Conservation (phyloP, 306 rosid species). For the Prunus dulcis region DNA sequence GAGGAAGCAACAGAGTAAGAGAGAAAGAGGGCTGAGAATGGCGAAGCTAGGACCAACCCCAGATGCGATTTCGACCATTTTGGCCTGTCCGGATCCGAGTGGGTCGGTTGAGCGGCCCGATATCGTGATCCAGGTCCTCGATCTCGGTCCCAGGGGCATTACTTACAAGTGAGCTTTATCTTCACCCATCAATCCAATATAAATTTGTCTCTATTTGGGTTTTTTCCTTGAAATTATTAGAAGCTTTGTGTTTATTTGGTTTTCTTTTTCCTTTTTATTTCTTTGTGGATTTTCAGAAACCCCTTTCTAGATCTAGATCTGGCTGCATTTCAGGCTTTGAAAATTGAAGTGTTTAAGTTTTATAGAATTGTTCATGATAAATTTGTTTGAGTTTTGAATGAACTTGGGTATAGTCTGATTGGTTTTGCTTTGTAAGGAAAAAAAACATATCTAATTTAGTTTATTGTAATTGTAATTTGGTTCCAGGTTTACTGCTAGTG, state of each 20-base stretch:
- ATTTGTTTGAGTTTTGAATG: too few relatives aligned
- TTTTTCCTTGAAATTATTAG: not conserved
- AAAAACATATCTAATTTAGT: not conserved
- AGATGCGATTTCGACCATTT: conserved; percentile 51
- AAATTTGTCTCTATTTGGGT: not conserved
- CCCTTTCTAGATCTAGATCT: not conserved
- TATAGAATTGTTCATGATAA: not conserved
- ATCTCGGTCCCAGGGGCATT: conserved; percentile 63
- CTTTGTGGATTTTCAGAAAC: not conserved
- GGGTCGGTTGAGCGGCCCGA: conserved; percentile 53
- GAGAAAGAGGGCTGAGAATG: conserved; percentile 36
- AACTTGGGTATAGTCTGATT: not conserved
- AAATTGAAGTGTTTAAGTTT: not conserved
- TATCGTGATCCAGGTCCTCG: conserved; percentile 66
- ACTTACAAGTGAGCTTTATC: conserved; percentile 51
- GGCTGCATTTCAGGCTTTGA: not conserved
- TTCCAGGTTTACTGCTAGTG: conserved; percentile 74
- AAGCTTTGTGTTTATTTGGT: not conserved
- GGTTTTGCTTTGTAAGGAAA: not conserved
- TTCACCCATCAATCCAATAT: not conserved
- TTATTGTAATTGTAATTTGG: not conserved
- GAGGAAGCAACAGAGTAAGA: not conserved
- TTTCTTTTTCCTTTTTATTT: not conserved
- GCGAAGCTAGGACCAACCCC: conserved; percentile 36
- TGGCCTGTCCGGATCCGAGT: conserved; percentile 63